Percentiles rank a stretch among this genome's conserved stretches.
These are phyloP conservation scores for Melastoma candidum DNA, from an alignment of 441 rosid genomes.

Conservation along the genomic window DNA sequence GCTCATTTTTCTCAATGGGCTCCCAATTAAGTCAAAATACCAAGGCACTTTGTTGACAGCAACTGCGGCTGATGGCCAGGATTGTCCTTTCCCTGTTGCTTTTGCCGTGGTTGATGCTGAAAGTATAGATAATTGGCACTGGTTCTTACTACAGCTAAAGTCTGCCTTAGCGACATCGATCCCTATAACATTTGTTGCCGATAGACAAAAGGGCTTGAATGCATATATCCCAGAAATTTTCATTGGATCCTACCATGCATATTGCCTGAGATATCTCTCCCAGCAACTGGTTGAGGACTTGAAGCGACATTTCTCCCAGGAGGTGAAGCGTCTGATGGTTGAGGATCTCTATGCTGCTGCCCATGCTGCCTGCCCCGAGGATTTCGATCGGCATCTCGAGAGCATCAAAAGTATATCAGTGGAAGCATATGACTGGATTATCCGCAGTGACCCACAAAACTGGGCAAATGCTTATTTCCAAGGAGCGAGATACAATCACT, in stretches of 20 bases:
- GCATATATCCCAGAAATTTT: slow-evolving; percentile 63
- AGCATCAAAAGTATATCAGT: slow-evolving; percentile 65
- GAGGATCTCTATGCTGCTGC: slow-evolving; percentile 74
- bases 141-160: slow-evolving; percentile 80
- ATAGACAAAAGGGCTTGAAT: slow-evolving; percentile 58
- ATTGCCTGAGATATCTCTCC: slow-evolving; percentile 58
- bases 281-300: slow-evolving; percentile 71
- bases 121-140: slow-evolving; percentile 73
- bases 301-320: slow-evolving; percentile 86
- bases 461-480: slow-evolving; percentile 85
- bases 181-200: slow-evolving; percentile 76
- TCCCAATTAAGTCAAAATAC: slow-evolving; percentile 74
- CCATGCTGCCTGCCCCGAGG: slow-evolving; percentile 45
- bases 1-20: slow-evolving; percentile 73
- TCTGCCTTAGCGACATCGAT: slow-evolving; percentile 49
- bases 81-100: slow-evolving; percentile 74
- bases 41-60: slow-evolving; percentile 77
- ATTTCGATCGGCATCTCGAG: slow-evolving; percentile 48
- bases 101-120: slow-evolving; percentile 78
- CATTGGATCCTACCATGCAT: slow-evolving; percentile 52
- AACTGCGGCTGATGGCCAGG: slow-evolving; percentile 77
- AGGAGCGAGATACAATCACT: slow-evolving; percentile 77
- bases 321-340: slow-evolving; percentile 61
- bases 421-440: slow-evolving; percentile 78
- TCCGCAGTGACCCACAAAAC: slow-evolving; percentile 69